Conservation (phyloP, 1,284 basidiomycete species). For the Melanopsichium pennsylvanicum region DNA sequence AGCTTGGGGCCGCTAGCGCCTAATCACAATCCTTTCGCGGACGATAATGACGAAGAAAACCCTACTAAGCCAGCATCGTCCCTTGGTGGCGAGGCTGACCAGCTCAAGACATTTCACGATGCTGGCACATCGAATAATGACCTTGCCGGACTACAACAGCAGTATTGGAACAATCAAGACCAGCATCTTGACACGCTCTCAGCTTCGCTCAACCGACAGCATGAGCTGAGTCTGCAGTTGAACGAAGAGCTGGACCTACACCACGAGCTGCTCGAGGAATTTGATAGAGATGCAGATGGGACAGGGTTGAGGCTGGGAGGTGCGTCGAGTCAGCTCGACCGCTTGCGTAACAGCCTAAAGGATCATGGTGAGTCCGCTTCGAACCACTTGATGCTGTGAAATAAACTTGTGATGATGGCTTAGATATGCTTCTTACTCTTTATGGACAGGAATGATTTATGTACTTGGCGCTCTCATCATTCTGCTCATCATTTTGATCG, state of each 20-base stretch:
- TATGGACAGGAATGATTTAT: conserved; percentile 53
- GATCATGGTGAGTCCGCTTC: conserved; percentile 56
- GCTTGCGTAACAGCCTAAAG: conserved; percentile 43
- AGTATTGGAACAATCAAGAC: conserved; percentile 54
- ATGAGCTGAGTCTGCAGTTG: conserved; percentile 60
- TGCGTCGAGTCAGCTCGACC: conserved; percentile 49
- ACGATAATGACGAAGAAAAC: conserved; percentile 14
- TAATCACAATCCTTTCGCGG: conserved; percentile 34
- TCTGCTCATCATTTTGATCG: conserved; percentile 56
- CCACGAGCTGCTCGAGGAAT: conserved; percentile 48
- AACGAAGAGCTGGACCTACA: conserved; percentile 64
- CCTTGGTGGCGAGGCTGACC: not conserved
- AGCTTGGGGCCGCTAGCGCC: conserved; percentile 16
- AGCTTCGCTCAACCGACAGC: conserved; percentile 58
- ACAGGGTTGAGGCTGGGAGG: conserved; percentile 57
- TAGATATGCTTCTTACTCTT: too few relatives aligned
- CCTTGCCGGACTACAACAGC: conserved; percentile 32
- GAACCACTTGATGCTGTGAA: too few relatives aligned
- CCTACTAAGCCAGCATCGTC: not conserved
- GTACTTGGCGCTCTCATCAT: conserved; percentile 54
- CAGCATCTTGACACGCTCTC: conserved; percentile 56
- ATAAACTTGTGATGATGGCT: too few relatives aligned
- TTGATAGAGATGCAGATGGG: conserved; percentile 51
- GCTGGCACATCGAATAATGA: not conserved
- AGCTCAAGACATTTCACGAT: not conserved